phyloP scores from a whole-genome alignment of 129 eudicot species.

The Chrysanthemum lavandulifolium region DNA sequence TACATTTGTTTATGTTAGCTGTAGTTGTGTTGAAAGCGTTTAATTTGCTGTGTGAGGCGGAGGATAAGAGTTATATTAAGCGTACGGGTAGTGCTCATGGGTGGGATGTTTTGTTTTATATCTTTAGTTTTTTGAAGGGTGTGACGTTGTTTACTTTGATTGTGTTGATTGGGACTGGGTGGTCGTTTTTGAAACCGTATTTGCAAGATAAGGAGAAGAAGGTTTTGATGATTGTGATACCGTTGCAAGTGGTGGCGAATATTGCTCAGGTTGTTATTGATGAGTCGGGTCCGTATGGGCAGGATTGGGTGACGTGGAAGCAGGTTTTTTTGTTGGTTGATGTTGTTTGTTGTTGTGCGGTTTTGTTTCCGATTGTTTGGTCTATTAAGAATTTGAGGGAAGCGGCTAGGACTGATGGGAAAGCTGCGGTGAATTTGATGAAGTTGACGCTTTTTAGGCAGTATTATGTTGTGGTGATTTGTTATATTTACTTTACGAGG shows the following conservation, averaged over 20 bases:
- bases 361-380: slow-evolving; percentile 90
- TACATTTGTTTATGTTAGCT: slow-evolving; percentile 88
- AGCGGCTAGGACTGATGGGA: slow-evolving; percentile 82
- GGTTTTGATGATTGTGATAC: slow-evolving; percentile 87
- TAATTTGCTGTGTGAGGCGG: slow-evolving; percentile 77
- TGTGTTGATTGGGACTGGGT: slow-evolving; percentile 85
- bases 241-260: slow-evolving; percentile 75
- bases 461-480: slow-evolving; percentile 74
- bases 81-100: slow-evolving; percentile 80
- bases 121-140: slow-evolving; percentile 74
- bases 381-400: slow-evolving; percentile 79
- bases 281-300: slow-evolving; percentile 72
- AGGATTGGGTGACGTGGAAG: slow-evolving; percentile 84
- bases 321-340: slow-evolving; percentile 78
- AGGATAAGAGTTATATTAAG: slow-evolving; percentile 75
- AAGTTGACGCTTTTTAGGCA: slow-evolving; percentile 75
- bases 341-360: slow-evolving; percentile 80
- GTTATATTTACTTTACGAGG: slow-evolving; percentile 80
- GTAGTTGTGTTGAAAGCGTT: slow-evolving; percentile 65
- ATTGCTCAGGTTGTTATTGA: slow-evolving; percentile 77
- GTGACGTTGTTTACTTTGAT: slow-evolving; percentile 68
- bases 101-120: slow-evolving; percentile 86
- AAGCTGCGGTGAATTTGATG: slow-evolving; percentile 84
- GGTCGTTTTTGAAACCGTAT: slow-evolving; percentile 87
- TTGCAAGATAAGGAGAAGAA: slow-evolving; percentile 84